Conservation (phyloP, 352 stramenopile species). For the Phytophthora macrochlamydospora region DNA sequence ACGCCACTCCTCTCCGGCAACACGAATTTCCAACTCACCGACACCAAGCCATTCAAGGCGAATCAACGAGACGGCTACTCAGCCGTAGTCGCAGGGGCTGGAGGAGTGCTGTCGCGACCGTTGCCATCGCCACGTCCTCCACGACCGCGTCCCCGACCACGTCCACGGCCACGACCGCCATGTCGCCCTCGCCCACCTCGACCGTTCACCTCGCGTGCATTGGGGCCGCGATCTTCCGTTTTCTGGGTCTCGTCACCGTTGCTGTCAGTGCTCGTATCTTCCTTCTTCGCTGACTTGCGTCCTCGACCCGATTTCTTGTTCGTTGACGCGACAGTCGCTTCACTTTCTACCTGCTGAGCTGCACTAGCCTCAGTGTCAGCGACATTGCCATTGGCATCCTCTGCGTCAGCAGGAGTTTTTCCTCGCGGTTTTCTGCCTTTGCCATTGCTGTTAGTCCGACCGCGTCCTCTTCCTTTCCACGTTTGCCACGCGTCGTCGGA, state of each 20-base stretch:
- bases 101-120: slow-evolving; percentile 15
- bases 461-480: slow-evolving; percentile 44
- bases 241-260: slow-evolving; percentile 27
- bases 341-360: slow-evolving; percentile 24
- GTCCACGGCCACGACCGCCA: slow-evolving; percentile 35
- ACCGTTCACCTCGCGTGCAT: slow-evolving; percentile 23
- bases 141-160: slow-evolving; percentile 35
- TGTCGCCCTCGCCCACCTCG: slow-evolving; percentile 27
- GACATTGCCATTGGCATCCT: slow-evolving; percentile 15
- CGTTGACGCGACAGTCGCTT: slow-evolving; percentile 3
- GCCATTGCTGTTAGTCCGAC: slow-evolving; percentile 36
- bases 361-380: slow-evolving; percentile 17
- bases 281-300: slow-evolving; percentile 24
- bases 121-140: slow-evolving; percentile 19
- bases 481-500: slow-evolving; percentile 31
- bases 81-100: slow-evolving; percentile 6
- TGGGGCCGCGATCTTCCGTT: slow-evolving; percentile 5
- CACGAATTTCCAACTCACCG: slow-evolving; percentile 19
- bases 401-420: slow-evolving; percentile 9
- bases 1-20: slow-evolving; percentile 24
- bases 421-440: slow-evolving; percentile 24
- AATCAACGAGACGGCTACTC: slow-evolving; percentile 17
- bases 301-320: slow-evolving; percentile 28
- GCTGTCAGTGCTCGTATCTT: slow-evolving; percentile 1
- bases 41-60: slow-evolving; percentile 26